Evolutionary conservation across 2,329 filamentous ascomycete species (phyloP).

Genomic region (Remersonia thermophila): DNA sequence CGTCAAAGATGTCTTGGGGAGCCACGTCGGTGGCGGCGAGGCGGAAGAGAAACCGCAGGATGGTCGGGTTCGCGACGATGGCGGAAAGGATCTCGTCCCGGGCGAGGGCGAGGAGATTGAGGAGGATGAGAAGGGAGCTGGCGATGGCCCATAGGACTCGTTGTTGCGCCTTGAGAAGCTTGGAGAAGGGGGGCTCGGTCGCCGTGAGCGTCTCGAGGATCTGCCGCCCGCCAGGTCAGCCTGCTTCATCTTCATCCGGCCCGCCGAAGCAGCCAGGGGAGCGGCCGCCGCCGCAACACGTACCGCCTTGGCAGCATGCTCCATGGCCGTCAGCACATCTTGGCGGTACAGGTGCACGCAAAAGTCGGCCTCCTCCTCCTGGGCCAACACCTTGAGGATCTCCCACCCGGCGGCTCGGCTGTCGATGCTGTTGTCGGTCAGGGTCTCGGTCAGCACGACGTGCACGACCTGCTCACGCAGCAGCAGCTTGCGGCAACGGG

Average conservation of each 20-base stretch:
- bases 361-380: conserved; percentile 55
- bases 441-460: conserved; percentile 49
- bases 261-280: no score
- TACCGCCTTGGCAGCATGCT: conserved; percentile 42
- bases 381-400: conserved; percentile 47
- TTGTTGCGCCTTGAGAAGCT: conserved; percentile 41
- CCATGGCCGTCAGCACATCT: conserved; percentile 48
- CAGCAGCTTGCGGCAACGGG: conserved; percentile 50
- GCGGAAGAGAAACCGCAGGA: conserved; percentile 42
- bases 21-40: conserved; percentile 31
- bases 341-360: conserved; percentile 51
- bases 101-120: conserved; percentile 43
- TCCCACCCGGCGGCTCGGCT: conserved; percentile 56
- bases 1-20: conserved; percentile 31
- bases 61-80: conserved; percentile 35
- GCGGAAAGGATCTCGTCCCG: conserved; percentile 47
- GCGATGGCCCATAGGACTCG: conserved; percentile 41
- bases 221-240: conserved; percentile 20
- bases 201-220: conserved; percentile 30
- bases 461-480: conserved; percentile 54
- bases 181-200: conserved; percentile 31
- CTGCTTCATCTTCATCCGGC: no score
- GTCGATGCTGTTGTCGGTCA: conserved; percentile 51
- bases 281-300: no score
- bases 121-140: conserved; percentile 39